Conservation (phyloP, 108 stramenopile genomes). For the Stephanodiscus triporus region DNA sequence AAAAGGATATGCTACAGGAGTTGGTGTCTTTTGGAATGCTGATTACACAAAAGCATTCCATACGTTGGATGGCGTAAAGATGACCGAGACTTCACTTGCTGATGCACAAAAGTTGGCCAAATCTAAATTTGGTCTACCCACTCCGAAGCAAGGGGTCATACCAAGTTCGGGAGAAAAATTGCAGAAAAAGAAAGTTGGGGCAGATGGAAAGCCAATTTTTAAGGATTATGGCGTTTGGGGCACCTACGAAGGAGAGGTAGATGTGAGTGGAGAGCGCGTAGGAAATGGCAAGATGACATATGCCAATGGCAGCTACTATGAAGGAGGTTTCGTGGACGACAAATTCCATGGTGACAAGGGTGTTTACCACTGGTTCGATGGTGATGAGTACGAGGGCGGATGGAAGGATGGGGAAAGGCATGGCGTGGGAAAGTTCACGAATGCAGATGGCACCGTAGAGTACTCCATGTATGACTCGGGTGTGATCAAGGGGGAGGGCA, state of each 20-base stretch:
- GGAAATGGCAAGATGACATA: constrained; percentile 42
- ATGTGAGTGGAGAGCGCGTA: constrained; percentile 18
- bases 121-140: constrained; percentile 10
- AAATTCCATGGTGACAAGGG: constrained; percentile 32
- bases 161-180: constrained; percentile 14
- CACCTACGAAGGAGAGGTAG: constrained; percentile 22
- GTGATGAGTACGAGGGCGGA: constrained; percentile 23
- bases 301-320: constrained; percentile 19
- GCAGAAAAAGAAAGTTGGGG: constrained; percentile 12
- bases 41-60: background rate
- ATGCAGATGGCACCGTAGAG: constrained; percentile 14
- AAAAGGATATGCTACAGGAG: constrained; percentile 19
- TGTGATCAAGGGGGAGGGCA: constrained; percentile 3
- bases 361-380: constrained; percentile 26
- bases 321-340: constrained; percentile 32
- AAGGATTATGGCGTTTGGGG: constrained; percentile 46
- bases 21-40: constrained; percentile 28
- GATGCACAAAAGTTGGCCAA: constrained; percentile 10
- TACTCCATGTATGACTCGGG: constrained; percentile 15
- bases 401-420: constrained; percentile 26
- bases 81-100: constrained; percentile 5
- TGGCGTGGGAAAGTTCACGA: constrained; percentile 12
- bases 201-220: constrained; percentile 33
- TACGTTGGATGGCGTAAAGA: constrained; percentile 7
- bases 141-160: constrained; percentile 3